phyloP scores from a whole-genome alignment of 225 moss, liverwort and hornwort species.

The Pleurozium schreberi region DNA sequence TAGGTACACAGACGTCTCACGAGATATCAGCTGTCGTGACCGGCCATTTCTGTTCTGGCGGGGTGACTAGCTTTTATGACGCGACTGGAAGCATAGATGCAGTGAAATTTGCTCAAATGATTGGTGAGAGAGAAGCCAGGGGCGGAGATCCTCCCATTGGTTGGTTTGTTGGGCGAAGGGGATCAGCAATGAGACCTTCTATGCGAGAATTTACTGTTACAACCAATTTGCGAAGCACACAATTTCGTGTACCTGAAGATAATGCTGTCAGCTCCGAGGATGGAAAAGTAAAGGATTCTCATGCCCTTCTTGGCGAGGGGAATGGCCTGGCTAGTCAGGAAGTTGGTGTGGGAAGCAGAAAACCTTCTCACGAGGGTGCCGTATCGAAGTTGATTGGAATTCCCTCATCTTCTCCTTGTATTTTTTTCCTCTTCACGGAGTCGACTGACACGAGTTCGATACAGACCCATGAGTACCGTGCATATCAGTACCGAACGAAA shows the following conservation, averaged over 20 bases:
- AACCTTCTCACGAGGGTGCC: not conserved
- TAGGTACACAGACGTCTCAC: slow-evolving; percentile 50
- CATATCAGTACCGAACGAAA: slow-evolving; percentile 61
- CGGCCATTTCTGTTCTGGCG: slow-evolving; percentile 78
- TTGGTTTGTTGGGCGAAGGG: slow-evolving; percentile 85
- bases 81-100: slow-evolving; percentile 60
- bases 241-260: slow-evolving; percentile 10
- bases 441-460: slow-evolving; percentile 59
- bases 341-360: not conserved
- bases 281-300: slow-evolving; percentile 21
- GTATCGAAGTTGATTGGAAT: slow-evolving; percentile 15
- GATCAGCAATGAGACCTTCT: slow-evolving; percentile 57
- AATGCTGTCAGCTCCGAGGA: not conserved
- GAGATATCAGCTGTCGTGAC: slow-evolving; percentile 72
- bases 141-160: slow-evolving; percentile 88
- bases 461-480: slow-evolving; percentile 85
- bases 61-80: slow-evolving; percentile 84
- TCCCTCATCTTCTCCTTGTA: slow-evolving; percentile 41
- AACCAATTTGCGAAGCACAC: slow-evolving; percentile 39
- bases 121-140: slow-evolving; percentile 55
- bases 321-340: not conserved
- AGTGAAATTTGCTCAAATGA: slow-evolving; percentile 48
- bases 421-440: slow-evolving; percentile 82
- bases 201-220: slow-evolving; percentile 89
- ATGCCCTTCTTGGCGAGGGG: slow-evolving; percentile 4